Evolutionary conservation across 148 eudicot genomes (phyloP).

Genomic region (Rhododendron henanense): DNA sequence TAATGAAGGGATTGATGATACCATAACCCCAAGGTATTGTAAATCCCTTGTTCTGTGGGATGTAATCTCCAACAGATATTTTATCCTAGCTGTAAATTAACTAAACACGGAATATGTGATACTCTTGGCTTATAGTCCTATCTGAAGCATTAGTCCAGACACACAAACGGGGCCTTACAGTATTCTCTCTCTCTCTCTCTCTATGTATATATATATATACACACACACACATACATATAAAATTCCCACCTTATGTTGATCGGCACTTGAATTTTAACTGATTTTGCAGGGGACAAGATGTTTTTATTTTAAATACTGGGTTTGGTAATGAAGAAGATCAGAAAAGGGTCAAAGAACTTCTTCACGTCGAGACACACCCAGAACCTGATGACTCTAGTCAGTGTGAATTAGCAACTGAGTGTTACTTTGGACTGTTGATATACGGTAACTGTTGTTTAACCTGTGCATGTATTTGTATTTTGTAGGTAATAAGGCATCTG

Average conservation of each 20-base stretch:
- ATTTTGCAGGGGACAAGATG: conserved; percentile 68
- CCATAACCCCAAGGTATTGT: background rate
- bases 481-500: conserved; percentile 38
- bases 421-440: background rate
- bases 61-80: background rate
- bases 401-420: conserved; percentile 14
- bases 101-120: background rate
- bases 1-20: background rate
- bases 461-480: conserved; percentile 11
- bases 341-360: conserved; percentile 57
- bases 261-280: background rate
- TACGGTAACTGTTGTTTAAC: background rate
- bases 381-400: conserved; percentile 65
- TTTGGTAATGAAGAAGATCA: conserved; percentile 70
- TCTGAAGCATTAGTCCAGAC: background rate
- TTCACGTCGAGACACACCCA: conserved; percentile 39
- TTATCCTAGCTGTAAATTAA: background rate
- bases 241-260: background rate
- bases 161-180: background rate
- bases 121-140: background rate
- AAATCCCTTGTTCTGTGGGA: background rate
- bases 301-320: conserved; percentile 61
- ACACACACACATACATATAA: no score
- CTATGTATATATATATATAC: no score
- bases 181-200: background rate